Evolutionary conservation across 805 yeast genomes (phyloP), one percentile per base, ranked within the genome.

Genomic region (Candida manassasensis): DNA sequence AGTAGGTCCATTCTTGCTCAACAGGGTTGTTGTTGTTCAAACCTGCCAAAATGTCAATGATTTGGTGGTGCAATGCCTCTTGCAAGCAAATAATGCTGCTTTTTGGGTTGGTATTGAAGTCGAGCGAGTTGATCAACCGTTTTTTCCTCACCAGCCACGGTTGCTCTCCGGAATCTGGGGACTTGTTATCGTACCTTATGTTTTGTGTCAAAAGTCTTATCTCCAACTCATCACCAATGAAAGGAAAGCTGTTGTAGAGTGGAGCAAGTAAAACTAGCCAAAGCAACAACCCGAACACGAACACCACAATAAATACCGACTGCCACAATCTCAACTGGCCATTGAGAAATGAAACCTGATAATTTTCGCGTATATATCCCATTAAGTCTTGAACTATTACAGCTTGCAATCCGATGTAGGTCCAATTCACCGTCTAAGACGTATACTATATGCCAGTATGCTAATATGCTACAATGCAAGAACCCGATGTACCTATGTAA

Each of bases 81-180:
- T 65, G 71, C 21, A 65, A 49, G 48, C 73, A 44, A 47, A 52
- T 74, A 16, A 75, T 59, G 2, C 70, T 53, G 10, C 63, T 56
- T 21, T 41, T 40, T 6, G 38, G 43, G 24, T 42, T 37, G 10
- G 40, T 13, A 39, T 54, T 52, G 30, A 40, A 34, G 18, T 40
- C 41, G 27, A 76, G 73, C 11, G 70, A 60, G 21, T 61, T 49
- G 11, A 59, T 50, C 5, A 75, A 55, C 5, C 57, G 61, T 2
- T 42, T 45, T 40, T 59, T 59, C 21, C 81, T 61, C 12, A 45
- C 53, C 3, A 40, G 39, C 81, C 81, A 76, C 1, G 62, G 61
- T 35, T 48, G 44, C 47, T 76, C 82, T 11, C 63, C 64, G 5
- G 49, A 42, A 27, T 47, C 63, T 0, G 55, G 51, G 17, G 50